These are phyloP conservation scores for Globisporangium echinulatum DNA, from an alignment of 352 stramenopile species.

Conservation along the genomic window DNA sequence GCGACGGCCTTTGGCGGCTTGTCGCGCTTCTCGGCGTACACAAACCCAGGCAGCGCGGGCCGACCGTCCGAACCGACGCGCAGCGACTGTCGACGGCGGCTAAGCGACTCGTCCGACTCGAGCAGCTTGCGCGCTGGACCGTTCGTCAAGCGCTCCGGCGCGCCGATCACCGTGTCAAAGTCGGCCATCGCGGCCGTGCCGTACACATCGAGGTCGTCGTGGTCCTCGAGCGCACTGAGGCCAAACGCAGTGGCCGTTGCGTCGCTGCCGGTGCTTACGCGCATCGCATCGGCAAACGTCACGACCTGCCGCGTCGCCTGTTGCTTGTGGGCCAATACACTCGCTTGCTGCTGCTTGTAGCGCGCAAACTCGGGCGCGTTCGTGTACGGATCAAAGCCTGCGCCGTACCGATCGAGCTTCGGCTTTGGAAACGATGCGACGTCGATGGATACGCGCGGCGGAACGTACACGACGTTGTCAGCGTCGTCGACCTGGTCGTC, in stretches of 20 bases:
- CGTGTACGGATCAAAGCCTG: conserved; percentile 70
- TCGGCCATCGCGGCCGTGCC: conserved; percentile 49
- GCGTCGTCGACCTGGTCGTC: conserved; percentile 9
- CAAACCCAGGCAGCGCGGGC: conserved; percentile 49
- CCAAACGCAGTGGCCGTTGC: conserved; percentile 45
- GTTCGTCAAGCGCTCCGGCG: conserved; percentile 7
- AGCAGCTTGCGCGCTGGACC: conserved; percentile 21
- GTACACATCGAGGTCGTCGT: conserved; percentile 83
- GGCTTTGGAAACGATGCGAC: conserved; percentile 49
- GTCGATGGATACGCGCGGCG: conserved; percentile 51
- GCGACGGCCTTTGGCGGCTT: conserved; percentile 38
- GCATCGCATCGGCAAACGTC: conserved; percentile 71
- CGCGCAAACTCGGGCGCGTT: conserved; percentile 64
- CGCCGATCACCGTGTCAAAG: conserved; percentile 59
- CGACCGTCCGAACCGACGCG: conserved; percentile 38
- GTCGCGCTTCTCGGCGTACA: conserved; percentile 28
- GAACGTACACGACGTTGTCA: conserved; percentile 44
- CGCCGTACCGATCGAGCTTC: conserved; percentile 73
- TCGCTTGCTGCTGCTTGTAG: conserved; percentile 33
- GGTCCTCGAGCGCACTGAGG: conserved; percentile 74
- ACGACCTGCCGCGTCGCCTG: conserved; percentile 40
- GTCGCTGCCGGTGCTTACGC: conserved; percentile 26
- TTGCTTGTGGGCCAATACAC: conserved; percentile 3
- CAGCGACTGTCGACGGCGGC: conserved; percentile 17
- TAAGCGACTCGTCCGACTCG: conserved; percentile 22